Percentiles rank a stretch among this genome's conserved stretches.
Evolutionary conservation across 805 yeast species (phyloP).

Genomic region (Metschnikowia lunata): DNA sequence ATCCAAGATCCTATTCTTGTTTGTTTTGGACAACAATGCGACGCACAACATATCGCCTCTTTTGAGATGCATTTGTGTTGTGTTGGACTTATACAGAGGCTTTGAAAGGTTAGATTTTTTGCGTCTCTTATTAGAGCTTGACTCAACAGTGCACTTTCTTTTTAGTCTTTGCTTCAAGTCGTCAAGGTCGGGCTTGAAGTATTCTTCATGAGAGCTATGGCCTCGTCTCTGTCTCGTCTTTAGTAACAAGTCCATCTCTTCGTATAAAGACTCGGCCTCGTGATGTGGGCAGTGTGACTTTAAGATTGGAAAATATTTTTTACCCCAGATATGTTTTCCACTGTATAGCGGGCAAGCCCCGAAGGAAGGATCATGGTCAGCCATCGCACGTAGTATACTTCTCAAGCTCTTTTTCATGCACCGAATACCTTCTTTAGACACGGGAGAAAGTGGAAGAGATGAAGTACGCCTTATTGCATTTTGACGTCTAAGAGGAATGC

Average conservation of each 20-base stretch:
- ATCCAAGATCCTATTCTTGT: constrained; percentile 9
- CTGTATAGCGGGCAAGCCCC: constrained; percentile 12
- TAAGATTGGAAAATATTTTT: background rate
- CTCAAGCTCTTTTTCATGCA: constrained; percentile 4
- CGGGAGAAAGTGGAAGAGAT: background rate
- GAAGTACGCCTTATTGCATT: constrained; percentile 26
- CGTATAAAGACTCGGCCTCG: background rate
- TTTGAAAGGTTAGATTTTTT: background rate
- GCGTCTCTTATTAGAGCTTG: background rate
- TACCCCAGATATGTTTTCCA: constrained; percentile 2
- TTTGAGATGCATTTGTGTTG: too few species aligned
- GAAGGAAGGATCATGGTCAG: constrained; percentile 1
- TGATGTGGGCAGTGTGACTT: background rate
- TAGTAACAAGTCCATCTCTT: background rate
- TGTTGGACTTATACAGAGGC: too few species aligned
- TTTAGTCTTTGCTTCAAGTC: background rate
- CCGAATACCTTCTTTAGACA: background rate
- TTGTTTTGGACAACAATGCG: background rate
- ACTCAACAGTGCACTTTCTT: background rate
- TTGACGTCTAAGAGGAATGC: constrained; percentile 28
- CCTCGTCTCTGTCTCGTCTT: too few species aligned
- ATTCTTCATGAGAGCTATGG: too few species aligned
- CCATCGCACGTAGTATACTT: constrained; percentile 6
- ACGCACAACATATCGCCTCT: background rate
- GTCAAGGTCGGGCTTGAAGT: background rate